phyloP scores from a whole-genome alignment of 2,329 filamentous ascomycete species.

The Xylariaceae sp. region DNA sequence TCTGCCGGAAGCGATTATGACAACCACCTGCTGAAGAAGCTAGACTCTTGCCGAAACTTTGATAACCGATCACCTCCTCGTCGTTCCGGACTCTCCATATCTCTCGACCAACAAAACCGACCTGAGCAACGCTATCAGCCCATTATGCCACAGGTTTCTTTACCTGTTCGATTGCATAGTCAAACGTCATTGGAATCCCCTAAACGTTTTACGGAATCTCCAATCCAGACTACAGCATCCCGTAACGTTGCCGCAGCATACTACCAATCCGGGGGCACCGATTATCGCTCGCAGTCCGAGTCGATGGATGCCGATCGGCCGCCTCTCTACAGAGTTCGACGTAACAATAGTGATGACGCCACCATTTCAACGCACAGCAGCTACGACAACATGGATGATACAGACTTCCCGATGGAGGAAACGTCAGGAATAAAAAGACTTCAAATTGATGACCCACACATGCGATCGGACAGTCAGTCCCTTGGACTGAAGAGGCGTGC shows the following conservation, averaged over 20 bases:
- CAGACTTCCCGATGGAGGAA: slow-evolving; percentile 42
- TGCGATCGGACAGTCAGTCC: slow-evolving; percentile 34
- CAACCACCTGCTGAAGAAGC: slow-evolving; percentile 48
- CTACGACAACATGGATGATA: slow-evolving; percentile 47
- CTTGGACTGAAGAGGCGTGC: slow-evolving; percentile 51
- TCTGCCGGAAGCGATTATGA: slow-evolving; percentile 41
- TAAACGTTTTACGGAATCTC: slow-evolving; percentile 40
- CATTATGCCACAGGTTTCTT: slow-evolving; percentile 40
- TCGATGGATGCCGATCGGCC: slow-evolving; percentile 44
- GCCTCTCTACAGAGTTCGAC: slow-evolving; percentile 39
- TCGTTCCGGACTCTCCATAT: slow-evolving; percentile 40
- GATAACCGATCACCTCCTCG: slow-evolving; percentile 41
- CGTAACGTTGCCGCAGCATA: slow-evolving; percentile 36
- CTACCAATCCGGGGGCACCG: slow-evolving; percentile 32
- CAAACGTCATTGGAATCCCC: slow-evolving; percentile 41
- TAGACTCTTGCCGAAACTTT: slow-evolving; percentile 43
- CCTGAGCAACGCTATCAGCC: slow-evolving; percentile 34
- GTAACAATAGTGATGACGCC: slow-evolving; percentile 50
- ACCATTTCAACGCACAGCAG: slow-evolving; percentile 40
- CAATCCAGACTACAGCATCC: slow-evolving; percentile 44
- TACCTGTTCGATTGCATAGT: slow-evolving; percentile 41
- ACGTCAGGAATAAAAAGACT: slow-evolving; percentile 36
- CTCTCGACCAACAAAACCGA: slow-evolving; percentile 35
- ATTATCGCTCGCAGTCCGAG: slow-evolving; percentile 42
- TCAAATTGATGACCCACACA: slow-evolving; percentile 42